phyloP scores from a whole-genome alignment of 345 rosid species.

The Salix suchowensis region DNA sequence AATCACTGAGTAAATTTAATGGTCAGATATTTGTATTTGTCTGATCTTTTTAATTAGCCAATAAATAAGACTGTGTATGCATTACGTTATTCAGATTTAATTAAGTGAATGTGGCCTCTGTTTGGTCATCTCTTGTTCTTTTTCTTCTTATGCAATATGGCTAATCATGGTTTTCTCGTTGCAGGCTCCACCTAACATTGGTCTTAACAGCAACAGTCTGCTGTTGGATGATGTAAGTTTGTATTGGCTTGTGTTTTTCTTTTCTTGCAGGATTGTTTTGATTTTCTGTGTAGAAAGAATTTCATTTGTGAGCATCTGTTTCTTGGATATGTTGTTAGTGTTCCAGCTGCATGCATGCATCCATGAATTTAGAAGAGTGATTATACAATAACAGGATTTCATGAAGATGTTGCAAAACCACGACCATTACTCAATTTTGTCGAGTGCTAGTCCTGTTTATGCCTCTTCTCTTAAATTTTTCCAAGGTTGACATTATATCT shows the following conservation, averaged over 20 bases:
- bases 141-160: neutral
- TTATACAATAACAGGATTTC: neutral
- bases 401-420: neutral
- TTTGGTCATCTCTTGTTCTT: neutral
- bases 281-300: neutral
- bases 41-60: neutral
- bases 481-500: neutral
- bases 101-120: neutral
- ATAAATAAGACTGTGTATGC: neutral
- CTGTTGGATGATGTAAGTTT: constrained; percentile 93
- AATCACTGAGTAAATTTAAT: neutral
- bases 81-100: neutral
- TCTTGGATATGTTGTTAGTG: neutral
- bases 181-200: constrained; percentile 86
- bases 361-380: neutral
- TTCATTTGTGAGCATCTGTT: neutral
- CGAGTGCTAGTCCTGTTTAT: neutral
- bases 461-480: neutral
- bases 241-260: neutral
- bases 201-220: constrained; percentile 86
- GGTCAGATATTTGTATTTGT: neutral
- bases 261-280: neutral
- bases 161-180: constrained; percentile 5
- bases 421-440: neutral
- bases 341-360: neutral